A percentile compares a stretch with the other conserved stretches of the same genome.
Evolutionary conservation across 345 rosid species (phyloP).

Genomic region (Salix suchowensis): DNA sequence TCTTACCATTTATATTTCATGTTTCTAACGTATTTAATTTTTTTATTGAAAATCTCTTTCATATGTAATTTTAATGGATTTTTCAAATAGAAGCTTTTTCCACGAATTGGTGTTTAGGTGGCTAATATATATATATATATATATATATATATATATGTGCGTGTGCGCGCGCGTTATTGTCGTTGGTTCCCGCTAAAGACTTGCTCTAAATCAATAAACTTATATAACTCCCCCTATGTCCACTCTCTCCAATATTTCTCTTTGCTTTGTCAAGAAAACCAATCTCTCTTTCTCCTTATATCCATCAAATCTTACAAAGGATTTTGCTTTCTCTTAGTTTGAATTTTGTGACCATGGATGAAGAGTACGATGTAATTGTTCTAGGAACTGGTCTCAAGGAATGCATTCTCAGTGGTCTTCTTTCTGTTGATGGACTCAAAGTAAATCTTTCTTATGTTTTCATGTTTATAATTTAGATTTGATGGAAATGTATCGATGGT

Average conservation of each 20-base stretch:
- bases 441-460: slow-evolving; percentile 19
- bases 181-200: slow-evolving; percentile 37
- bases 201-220: slow-evolving; percentile 18
- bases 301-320: background rate
- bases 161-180: background rate
- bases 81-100: background rate
- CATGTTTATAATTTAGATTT: background rate
- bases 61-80: too few relatives aligned
- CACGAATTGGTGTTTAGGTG: too few relatives aligned
- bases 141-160: too few relatives aligned
- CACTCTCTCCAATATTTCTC: background rate
- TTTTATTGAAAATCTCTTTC: too few relatives aligned
- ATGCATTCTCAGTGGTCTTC: slow-evolving; percentile 94
- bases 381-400: slow-evolving; percentile 96
- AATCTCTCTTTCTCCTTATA: background rate
- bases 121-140: too few relatives aligned
- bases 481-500: background rate
- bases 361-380: slow-evolving; percentile 89
- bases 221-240: background rate
- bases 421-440: slow-evolving; percentile 93
- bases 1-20: too few relatives aligned
- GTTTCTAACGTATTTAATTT: too few relatives aligned
- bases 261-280: background rate
- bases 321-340: background rate
- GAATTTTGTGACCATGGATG: slow-evolving; percentile 51